A percentile compares a stretch with the other conserved stretches of the same genome.
Evolutionary conservation across 208 protist genomes (phyloP).

Genomic region (Sergeia podlipaevii): DNA sequence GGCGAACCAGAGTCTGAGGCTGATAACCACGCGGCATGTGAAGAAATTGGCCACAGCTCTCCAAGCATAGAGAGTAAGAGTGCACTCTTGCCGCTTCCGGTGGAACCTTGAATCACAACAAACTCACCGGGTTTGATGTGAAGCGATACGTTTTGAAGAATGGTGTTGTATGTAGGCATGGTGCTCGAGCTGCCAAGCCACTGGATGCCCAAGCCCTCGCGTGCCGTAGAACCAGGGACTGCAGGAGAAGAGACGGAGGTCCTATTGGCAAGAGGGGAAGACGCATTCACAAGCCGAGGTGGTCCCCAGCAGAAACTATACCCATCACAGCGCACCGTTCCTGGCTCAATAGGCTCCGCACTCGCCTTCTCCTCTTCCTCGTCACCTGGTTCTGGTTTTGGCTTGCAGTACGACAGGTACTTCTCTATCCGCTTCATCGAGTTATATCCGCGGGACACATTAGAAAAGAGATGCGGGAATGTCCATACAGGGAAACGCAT

Average conservation of each 20-base stretch:
- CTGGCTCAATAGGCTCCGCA: too few species aligned
- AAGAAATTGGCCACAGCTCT: conserved; percentile 54
- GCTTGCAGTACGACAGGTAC: conserved; percentile 31
- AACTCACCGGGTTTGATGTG: conserved; percentile 61
- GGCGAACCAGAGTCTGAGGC: too few species aligned
- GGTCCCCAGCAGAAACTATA: too few species aligned
- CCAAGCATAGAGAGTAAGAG: conserved; percentile 75
- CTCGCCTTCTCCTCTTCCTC: too few species aligned
- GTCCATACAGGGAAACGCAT: conserved; percentile 71
- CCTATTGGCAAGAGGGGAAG: not conserved
- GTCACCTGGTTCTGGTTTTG: conserved; percentile 9
- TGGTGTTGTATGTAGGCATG: conserved; percentile 14
- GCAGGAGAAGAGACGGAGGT: too few species aligned
- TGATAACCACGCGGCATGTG: too few species aligned
- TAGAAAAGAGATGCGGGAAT: conserved; percentile 52
- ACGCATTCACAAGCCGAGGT: not conserved
- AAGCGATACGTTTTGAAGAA: conserved; percentile 57
- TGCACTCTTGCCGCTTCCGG: conserved; percentile 81
- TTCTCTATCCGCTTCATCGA: conserved; percentile 58
- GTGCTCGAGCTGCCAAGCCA: not conserved
- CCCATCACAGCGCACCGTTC: too few species aligned
- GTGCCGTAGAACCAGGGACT: not conserved
- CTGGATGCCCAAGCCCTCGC: too few species aligned
- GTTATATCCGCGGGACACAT: conserved; percentile 47
- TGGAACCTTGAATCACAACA: conserved; percentile 71